These are phyloP conservation scores for Picochlorum sp. DNA, from an alignment of 139 green algal species.

Conservation along the genomic window DNA sequence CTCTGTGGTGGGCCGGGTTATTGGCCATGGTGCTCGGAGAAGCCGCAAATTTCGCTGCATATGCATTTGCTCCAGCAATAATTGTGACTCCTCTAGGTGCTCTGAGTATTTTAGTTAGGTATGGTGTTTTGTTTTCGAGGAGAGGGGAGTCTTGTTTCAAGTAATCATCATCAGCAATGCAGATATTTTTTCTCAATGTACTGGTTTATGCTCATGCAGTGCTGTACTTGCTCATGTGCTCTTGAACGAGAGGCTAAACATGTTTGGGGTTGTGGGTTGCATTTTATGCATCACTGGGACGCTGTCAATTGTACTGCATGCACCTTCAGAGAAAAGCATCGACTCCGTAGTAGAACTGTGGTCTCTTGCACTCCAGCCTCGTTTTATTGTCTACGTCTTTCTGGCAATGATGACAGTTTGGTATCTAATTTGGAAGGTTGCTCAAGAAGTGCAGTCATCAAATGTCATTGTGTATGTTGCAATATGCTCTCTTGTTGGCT, in stretches of 20 bases:
- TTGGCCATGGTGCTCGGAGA: conserved; percentile 87
- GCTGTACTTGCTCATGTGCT: conserved; percentile 85
- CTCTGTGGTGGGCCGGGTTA: conserved; percentile 93
- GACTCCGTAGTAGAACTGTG: conserved; percentile 72
- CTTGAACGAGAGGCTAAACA: conserved; percentile 83
- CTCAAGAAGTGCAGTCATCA: conserved; percentile 45
- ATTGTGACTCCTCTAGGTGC: conserved; percentile 87
- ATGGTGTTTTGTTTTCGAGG: no score
- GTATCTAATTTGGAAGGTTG: conserved; percentile 51
- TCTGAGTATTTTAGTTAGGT: conserved; percentile 83
- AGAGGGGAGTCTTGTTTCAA: neutral
- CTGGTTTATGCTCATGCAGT: no score
- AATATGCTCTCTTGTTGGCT: conserved; percentile 91
- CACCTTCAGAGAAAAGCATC: conserved; percentile 68
- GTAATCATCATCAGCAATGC: neutral
- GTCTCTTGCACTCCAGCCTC: conserved; percentile 76
- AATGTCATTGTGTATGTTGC: conserved; percentile 88
- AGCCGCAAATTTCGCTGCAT: conserved; percentile 91
- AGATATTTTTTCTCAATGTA: no score
- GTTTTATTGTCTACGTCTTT: conserved; percentile 72
- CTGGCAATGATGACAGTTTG: conserved; percentile 37
- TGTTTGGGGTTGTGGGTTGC: conserved; percentile 88
- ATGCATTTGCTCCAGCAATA: conserved; percentile 92
- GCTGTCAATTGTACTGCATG: conserved; percentile 84
- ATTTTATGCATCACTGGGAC: conserved; percentile 84